A percentile compares a stretch with the other conserved stretches of the same genome.
These are phyloP conservation scores for Fennellomyces sp. DNA, from an alignment of 371 early-diverging fungal genomes.

Conservation along the genomic window DNA sequence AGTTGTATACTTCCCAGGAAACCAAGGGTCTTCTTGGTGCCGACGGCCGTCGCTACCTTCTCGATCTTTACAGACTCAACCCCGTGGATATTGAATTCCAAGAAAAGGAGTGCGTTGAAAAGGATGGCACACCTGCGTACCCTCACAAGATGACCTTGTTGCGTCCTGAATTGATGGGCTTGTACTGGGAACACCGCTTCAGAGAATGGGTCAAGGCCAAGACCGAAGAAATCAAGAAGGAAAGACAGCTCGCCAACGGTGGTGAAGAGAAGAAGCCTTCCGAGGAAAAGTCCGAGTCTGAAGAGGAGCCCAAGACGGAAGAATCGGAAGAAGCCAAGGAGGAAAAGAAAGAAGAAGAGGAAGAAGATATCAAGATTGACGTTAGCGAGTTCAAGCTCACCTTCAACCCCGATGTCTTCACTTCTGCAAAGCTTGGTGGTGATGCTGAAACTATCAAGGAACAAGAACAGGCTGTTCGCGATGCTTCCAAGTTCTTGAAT, in stretches of 20 bases:
- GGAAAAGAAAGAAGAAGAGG: conserved; percentile 41
- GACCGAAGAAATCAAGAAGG: conserved; percentile 58
- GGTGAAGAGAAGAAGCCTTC: conserved; percentile 25
- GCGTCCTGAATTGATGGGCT: conserved; percentile 85
- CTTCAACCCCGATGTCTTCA: conserved; percentile 86
- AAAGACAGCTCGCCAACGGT: conserved; percentile 22
- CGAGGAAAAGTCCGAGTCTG: conserved; percentile 41
- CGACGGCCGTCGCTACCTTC: conserved; percentile 88
- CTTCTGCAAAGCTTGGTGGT: conserved; percentile 42
- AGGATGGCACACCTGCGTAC: conserved; percentile 65
- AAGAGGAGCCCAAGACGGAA: conserved; percentile 24
- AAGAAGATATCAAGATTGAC: conserved; percentile 58
- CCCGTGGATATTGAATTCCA: conserved; percentile 91
- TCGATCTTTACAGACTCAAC: conserved; percentile 89
- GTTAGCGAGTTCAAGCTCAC: conserved; percentile 69
- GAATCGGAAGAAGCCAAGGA: conserved; percentile 24
- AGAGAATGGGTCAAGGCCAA: conserved; percentile 67
- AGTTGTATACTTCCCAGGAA: conserved; percentile 83
- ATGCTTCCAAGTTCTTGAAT: conserved; percentile 77
- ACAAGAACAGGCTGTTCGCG: conserved; percentile 67
- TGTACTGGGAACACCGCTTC: conserved; percentile 83
- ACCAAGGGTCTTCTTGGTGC: conserved; percentile 92
- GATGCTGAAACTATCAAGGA: conserved; percentile 34
- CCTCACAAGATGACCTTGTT: conserved; percentile 89
- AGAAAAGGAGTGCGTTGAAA: conserved; percentile 67